Evolutionary conservation across 2,329 filamentous ascomycete genomes (phyloP).

Genomic region (Verruconis gallopava): DNA sequence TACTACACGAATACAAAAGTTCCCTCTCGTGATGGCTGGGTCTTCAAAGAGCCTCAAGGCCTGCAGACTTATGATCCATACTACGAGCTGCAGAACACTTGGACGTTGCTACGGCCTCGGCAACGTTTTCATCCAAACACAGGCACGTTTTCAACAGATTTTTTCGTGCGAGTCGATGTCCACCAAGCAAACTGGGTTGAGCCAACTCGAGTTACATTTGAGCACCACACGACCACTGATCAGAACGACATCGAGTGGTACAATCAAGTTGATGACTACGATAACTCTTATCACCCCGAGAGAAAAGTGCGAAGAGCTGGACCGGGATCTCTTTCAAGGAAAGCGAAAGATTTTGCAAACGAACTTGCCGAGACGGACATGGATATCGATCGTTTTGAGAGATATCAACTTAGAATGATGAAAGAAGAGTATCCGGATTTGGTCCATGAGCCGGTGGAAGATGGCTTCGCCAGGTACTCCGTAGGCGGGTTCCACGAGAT

Average conservation of each 20-base stretch:
- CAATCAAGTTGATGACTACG: slow-evolving; percentile 2
- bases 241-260: background rate
- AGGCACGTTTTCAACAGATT: slow-evolving; percentile 36
- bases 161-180: slow-evolving; percentile 12
- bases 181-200: background rate
- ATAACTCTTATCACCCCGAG: slow-evolving; percentile 5
- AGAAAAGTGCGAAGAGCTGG: background rate
- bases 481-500: slow-evolving; percentile 3
- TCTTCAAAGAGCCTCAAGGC: slow-evolving; percentile 1
- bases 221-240: background rate
- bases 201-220: background rate
- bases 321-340: background rate
- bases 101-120: slow-evolving; percentile 22
- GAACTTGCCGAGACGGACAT: background rate
- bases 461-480: slow-evolving; percentile 6
- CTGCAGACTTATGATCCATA: background rate
- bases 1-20: no score
- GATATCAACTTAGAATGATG: slow-evolving; percentile 4
- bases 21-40: no score
- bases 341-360: background rate
- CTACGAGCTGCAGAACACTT: slow-evolving; percentile 2
- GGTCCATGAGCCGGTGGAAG: background rate
- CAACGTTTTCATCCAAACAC: slow-evolving; percentile 27
- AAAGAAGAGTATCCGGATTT: slow-evolving; percentile 5
- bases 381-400: slow-evolving; percentile 4